A percentile compares a stretch with the other conserved stretches of the same genome.
Evolutionary conservation across 1,284 basidiomycete genomes (phyloP).

Genomic region (Stygiomarasmius scandens): DNA sequence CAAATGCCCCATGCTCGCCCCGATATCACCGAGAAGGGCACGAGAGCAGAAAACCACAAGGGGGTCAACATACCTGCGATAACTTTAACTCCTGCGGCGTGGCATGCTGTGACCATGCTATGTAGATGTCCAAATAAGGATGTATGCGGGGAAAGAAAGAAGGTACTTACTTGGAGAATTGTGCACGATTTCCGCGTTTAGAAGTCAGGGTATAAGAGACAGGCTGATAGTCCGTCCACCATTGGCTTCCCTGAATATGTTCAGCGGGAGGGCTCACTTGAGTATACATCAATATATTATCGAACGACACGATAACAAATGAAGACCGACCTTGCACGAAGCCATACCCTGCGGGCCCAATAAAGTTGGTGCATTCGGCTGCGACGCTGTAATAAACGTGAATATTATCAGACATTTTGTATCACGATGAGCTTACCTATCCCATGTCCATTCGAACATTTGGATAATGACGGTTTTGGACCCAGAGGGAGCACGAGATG

Average conservation of each 20-base stretch:
- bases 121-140: neutral
- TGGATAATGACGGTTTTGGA: constrained; percentile 53
- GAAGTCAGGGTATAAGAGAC: constrained; percentile 64
- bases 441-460: constrained; percentile 62
- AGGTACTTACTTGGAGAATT: constrained; percentile 43
- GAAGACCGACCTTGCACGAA: constrained; percentile 58
- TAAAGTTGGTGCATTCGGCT: constrained; percentile 63
- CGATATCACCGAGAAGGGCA: neutral
- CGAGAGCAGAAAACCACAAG: neutral
- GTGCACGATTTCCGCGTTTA: constrained; percentile 56
- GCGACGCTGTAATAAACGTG: constrained; percentile 45
- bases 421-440: constrained; percentile 19
- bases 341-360: constrained; percentile 69
- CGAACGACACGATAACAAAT: neutral
- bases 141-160: neutral
- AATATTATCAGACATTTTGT: neutral
- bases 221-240: constrained; percentile 75
- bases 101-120: constrained; percentile 62
- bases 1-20: neutral
- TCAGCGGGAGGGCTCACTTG: constrained; percentile 54
- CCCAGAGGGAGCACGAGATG: constrained; percentile 32
- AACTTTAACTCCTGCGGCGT: constrained; percentile 61
- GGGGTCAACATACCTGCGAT: constrained; percentile 49
- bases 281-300: neutral
- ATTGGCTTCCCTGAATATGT: constrained; percentile 51